Evolutionary conservation across 768 basidiomycete species (phyloP).

Genomic region (Xerocomus spinulosus): DNA sequence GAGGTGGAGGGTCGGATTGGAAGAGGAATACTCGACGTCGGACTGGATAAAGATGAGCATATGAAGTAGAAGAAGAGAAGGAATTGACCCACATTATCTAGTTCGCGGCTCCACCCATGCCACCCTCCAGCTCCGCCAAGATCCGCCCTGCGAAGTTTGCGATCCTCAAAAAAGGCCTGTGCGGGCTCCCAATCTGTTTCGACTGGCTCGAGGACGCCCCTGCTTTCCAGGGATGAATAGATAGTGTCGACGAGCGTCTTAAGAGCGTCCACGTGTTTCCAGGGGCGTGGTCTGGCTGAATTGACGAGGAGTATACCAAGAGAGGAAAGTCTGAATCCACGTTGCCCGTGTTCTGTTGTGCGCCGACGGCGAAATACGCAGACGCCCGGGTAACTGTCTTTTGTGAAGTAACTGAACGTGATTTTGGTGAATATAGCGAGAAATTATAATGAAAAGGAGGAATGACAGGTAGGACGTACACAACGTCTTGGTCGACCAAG

Average conservation of each 20-base stretch:
- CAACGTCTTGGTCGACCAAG: constrained; percentile 70
- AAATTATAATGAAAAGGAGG: background rate
- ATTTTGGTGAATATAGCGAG: constrained; percentile 7
- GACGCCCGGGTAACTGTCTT: constrained; percentile 64
- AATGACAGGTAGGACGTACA: constrained; percentile 45
- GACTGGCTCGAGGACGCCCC: constrained; percentile 44
- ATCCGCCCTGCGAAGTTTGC: constrained; percentile 47
- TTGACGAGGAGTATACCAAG: constrained; percentile 69
- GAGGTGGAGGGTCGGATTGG: constrained; percentile 63
- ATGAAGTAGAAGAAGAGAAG: background rate
- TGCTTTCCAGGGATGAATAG: constrained; percentile 46
- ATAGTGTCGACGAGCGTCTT: constrained; percentile 54
- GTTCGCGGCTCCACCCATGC: constrained; percentile 65
- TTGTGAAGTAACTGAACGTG: constrained; percentile 60
- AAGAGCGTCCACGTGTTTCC: constrained; percentile 63
- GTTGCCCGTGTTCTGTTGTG: constrained; percentile 66
- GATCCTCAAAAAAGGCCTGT: constrained; percentile 59
- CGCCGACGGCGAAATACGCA: constrained; percentile 68
- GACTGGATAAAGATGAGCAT: constrained; percentile 22
- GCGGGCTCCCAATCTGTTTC: constrained; percentile 64
- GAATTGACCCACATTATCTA: constrained; percentile 44
- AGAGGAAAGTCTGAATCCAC: constrained; percentile 76
- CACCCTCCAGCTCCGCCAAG: constrained; percentile 57
- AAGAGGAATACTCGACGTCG: constrained; percentile 19
- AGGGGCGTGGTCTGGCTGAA: constrained; percentile 65